Evolutionary conservation across 2,329 filamentous ascomycete genomes (phyloP), one percentile per base, ranked within the genome.

Genomic region (Ophiosphaerella herpotricha): DNA sequence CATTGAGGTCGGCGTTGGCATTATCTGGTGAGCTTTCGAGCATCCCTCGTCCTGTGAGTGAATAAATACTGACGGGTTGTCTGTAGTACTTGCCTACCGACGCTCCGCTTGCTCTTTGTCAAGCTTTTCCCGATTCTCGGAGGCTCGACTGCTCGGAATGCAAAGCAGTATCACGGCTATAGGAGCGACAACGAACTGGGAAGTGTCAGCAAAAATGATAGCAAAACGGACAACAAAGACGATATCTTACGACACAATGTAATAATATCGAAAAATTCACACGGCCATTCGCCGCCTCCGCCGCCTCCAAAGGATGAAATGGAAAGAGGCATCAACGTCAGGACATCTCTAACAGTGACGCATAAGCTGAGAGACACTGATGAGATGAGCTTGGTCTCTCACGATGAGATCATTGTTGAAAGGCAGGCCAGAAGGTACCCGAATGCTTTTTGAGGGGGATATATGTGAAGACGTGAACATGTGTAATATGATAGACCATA

Each of bases 1-100:
- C 2, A 66, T 77, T 9, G 76, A 78, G 57, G 68, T 75, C 31
- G 66, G 75, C 51, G 70, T 76, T 2, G 75, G 74, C 13, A 75
- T 78, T 41, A 73, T 78, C 42, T 77, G 60, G 26, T 29, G 6
- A 11, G 26, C 11, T 29, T 7, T 57, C 60, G 48, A 43, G 55
- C 50, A n/a, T 14, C 4, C 9, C 4, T 23, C 9, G 6, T n/a
- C 7, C 26, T 11, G 26, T 7, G 12, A 5, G 7, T 21, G 6
- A 7, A 31, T 8, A 8, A 16, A 5, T 16, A 23, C 46, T 48
- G 13, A 50, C 26, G 5, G 7, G 26, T 8, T 29, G 11, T 29
- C 11, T 8, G 6, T 29, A 29, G 26, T 7, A 73, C 73, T 11
- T 77, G 75, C 57, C 71, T 78, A 55, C 75, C 76, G 1, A 67